Conservation (phyloP, 2,329 filamentous ascomycete species). For the Sporothrix protearum region DNA sequence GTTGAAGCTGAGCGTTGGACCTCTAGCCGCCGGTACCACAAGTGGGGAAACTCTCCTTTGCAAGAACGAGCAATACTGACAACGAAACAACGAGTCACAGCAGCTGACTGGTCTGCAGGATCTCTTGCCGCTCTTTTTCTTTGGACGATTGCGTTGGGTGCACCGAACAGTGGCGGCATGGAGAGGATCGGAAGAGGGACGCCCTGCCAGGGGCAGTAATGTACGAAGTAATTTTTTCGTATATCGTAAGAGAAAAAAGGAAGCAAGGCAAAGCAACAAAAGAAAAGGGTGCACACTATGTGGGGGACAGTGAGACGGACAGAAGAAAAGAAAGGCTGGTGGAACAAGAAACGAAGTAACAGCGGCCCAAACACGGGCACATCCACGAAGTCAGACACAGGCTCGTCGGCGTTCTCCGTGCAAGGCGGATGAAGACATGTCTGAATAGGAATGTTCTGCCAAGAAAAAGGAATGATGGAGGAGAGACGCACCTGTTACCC, state of each 20-base stretch:
- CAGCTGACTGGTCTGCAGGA: background rate
- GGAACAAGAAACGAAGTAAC: background rate
- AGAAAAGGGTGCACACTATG: background rate
- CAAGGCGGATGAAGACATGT: constrained; percentile 11
- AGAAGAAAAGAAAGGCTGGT: background rate
- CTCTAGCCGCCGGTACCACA: background rate
- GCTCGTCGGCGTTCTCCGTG: background rate
- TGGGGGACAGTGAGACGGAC: background rate
- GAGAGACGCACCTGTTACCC: background rate
- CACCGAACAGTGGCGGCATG: background rate
- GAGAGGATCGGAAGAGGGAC: background rate
- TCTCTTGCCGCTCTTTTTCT: background rate
- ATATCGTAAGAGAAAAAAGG: background rate
- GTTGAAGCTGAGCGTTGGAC: background rate
- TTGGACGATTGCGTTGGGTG: constrained; percentile 4
- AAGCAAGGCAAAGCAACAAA: background rate
- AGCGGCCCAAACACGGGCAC: background rate
- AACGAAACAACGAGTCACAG: background rate
- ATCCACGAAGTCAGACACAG: background rate
- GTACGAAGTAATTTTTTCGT: background rate
- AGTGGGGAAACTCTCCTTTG: background rate
- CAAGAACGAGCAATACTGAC: background rate
- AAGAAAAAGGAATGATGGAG: background rate
- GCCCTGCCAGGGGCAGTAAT: background rate
- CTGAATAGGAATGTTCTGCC: background rate